Percentiles rank a stretch among this genome's conserved stretches.
phyloP scores from a whole-genome alignment of 257 asterid species.

The Cruciata laevipes region DNA sequence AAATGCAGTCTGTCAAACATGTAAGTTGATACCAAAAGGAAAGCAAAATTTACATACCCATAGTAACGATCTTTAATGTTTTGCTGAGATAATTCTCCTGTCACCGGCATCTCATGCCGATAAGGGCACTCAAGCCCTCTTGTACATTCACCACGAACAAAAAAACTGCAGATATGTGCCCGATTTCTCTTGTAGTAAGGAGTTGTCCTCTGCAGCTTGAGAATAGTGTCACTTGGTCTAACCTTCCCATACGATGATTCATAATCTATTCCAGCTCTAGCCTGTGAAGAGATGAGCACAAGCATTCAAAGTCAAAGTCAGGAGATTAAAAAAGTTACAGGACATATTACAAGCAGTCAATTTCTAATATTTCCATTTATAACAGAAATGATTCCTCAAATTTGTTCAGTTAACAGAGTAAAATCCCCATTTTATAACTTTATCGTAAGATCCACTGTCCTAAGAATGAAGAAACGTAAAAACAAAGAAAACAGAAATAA shows the following conservation, averaged over 20 bases:
- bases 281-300: slow-evolving; percentile 66
- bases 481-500: too few species aligned
- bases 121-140: slow-evolving; percentile 85
- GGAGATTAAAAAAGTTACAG: neutral
- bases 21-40: neutral
- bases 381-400: neutral
- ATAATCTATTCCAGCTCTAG: slow-evolving; percentile 96
- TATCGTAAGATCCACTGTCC: neutral
- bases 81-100: slow-evolving; percentile 96
- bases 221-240: slow-evolving; percentile 76
- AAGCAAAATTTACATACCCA: slow-evolving; percentile 52
- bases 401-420: neutral
- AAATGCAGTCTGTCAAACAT: neutral
- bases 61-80: slow-evolving; percentile 95
- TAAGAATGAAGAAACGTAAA: too few species aligned
- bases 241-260: slow-evolving; percentile 95
- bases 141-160: slow-evolving; percentile 89
- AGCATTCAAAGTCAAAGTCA: neutral
- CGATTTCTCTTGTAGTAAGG: slow-evolving; percentile 94
- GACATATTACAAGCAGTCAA: neutral
- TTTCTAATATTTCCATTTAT: too few species aligned
- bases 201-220: slow-evolving; percentile 93
- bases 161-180: slow-evolving; percentile 98
- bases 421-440: neutral
- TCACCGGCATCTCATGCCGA: slow-evolving; percentile 97